Base-by-base conservation (phyloP, 129 eudicot genomes). In the Arctium minus region DNA sequence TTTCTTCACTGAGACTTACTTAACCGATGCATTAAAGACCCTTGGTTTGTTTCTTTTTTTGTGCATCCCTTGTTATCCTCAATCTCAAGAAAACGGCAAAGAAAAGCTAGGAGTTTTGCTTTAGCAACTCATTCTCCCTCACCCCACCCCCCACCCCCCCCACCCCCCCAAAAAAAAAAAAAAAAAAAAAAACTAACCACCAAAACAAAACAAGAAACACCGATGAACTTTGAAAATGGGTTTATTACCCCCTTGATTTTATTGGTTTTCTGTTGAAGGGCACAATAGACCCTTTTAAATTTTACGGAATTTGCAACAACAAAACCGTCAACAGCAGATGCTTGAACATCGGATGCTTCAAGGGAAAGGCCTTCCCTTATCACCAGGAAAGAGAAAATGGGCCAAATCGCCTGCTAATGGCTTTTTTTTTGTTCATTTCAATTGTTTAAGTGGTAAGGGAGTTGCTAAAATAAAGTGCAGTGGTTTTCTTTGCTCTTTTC, bases 1-100 rank as follows among this genome's bases (percentile, higher is more conserved):
- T n/a, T 81, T 82, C 67, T 80, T 91, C 75, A 86, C 93, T 0
- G 98, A 94, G 75, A 50, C 87, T 70, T 82, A 89, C 85, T 81
- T 94, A 78, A 72, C 81, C 36, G 93, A 92, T 75, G 94, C 97
- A 30, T 85, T 94, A 31, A 75, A 40, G 81, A 89, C 83, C 81
- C 80, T 88, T 75, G 98, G 98, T 92, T 56, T 77, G 94, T 74
- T 82, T 38, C 70, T 69, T 12, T 32, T 73, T 74, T 33, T 29
- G 10, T 48, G 42, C 79, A 48, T 48, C 69, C 15, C 9, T 75
- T 48, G 12, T 48, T 46, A 48, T 75, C 31, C 42, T 74, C 46
- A 18, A 76, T 50, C 46, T 60, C 27, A 15, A 56, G 70, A 76
- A 53, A n/a, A 56, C 10, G n/a, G 32, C 68, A 56, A 56, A 56